Evolutionary conservation across 169 alveolate genomes (phyloP).

Genomic region (Babesia caballi): DNA sequence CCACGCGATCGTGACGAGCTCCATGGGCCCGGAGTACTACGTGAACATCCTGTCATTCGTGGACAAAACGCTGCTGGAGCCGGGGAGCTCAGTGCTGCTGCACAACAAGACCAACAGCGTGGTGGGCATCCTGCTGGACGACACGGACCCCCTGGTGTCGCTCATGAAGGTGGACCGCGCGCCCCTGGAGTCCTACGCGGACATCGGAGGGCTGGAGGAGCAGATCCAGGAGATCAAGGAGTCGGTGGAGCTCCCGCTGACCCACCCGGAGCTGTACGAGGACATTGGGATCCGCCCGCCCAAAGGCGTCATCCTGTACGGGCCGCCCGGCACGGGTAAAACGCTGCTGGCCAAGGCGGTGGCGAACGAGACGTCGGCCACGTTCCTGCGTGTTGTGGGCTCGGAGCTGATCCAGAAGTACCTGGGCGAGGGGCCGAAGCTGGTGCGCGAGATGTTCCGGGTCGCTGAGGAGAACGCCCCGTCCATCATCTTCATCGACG

Average conservation of each 20-base stretch:
- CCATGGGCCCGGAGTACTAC: conserved; percentile 97
- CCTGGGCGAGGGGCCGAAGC: conserved; percentile 98
- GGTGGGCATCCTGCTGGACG: conserved; percentile 98
- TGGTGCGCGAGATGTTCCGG: conserved; percentile 98
- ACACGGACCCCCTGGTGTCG: conserved; percentile 94
- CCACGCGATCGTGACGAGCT: conserved; percentile 98
- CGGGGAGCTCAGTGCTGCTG: conserved; percentile 96
- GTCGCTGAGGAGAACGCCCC: conserved; percentile 99
- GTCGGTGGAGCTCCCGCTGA: conserved; percentile 96
- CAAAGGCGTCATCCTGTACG: conserved; percentile 89
- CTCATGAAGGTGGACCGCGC: conserved; percentile 98
- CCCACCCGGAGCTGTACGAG: conserved; percentile 98
- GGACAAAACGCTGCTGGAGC: conserved; percentile 96
- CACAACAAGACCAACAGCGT: conserved; percentile 93
- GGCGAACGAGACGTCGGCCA: conserved; percentile 97
- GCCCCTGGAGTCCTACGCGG: conserved; percentile 99
- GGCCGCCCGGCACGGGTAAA: conserved; percentile 95
- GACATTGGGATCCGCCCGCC: conserved; percentile 98
- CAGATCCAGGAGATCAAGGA: conserved; percentile 93
- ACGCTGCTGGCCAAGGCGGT: conserved; percentile 93
- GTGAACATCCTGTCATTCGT: conserved; percentile 96
- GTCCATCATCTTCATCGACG: conserved; percentile 98
- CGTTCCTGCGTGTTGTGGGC: conserved; percentile 98
- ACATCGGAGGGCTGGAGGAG: conserved; percentile 98
- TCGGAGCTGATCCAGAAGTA: conserved; percentile 98